Percentiles rank a stretch among this genome's conserved stretches.
Conservation (phyloP, 2,329 filamentous ascomycete species). For the Macrophomina pseudophaseolina region DNA sequence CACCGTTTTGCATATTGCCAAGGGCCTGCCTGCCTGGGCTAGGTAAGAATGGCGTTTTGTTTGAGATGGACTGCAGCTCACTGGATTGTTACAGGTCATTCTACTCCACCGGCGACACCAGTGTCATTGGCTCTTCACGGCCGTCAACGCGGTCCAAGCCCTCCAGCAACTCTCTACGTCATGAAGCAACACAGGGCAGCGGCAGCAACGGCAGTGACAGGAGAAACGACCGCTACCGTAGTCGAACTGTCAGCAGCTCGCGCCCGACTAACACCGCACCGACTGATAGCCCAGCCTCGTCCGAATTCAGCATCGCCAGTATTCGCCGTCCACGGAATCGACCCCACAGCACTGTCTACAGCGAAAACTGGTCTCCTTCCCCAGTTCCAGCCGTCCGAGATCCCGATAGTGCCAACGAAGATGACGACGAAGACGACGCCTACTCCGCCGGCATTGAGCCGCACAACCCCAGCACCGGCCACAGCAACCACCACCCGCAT, state of each 20-base stretch:
- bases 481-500: constrained; percentile 1
- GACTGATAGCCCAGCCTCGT: constrained; percentile 17
- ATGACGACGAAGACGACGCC: not conserved
- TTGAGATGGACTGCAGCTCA: not conserved
- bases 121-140: constrained; percentile 17
- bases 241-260: constrained; percentile 9
- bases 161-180: not conserved
- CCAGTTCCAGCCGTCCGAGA: not conserved
- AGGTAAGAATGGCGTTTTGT: constrained; percentile 9
- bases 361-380: constrained; percentile 11
- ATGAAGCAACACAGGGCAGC: not conserved
- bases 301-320: constrained; percentile 24
- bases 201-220: not conserved
- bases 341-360: constrained; percentile 25
- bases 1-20: constrained; percentile 5
- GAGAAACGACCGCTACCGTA: not conserved
- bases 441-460: constrained; percentile 22
- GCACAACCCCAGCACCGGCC: constrained; percentile 12
- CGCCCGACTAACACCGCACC: constrained; percentile 21
- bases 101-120: constrained; percentile 17
- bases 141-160: constrained; percentile 13
- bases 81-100: constrained; percentile 1
- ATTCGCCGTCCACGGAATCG: constrained; percentile 25
- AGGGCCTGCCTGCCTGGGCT: constrained; percentile 20
- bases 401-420: not conserved